Evolutionary conservation across 192 early-diverging fungal genomes (phyloP).

Genomic region (Coemansia sp.): DNA sequence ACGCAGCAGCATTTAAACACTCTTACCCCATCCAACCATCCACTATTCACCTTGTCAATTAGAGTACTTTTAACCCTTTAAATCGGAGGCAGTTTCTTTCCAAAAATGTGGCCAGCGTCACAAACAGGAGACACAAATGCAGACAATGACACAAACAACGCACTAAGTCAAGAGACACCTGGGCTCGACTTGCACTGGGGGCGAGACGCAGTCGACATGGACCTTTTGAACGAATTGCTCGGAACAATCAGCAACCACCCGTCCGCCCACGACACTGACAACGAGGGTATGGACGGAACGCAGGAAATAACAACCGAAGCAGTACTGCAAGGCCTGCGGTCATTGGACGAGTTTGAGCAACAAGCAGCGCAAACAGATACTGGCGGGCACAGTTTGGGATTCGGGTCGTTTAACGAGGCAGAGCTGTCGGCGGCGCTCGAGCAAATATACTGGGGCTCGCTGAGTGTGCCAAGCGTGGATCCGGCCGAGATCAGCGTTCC

Average conservation of each 20-base stretch:
- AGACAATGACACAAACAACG: not conserved
- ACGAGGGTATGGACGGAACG: not conserved
- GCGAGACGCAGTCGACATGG: constrained; percentile 1
- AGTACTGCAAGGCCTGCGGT: constrained; percentile 29
- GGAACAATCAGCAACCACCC: not conserved
- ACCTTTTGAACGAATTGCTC: not conserved
- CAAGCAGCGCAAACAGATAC: constrained; percentile 25
- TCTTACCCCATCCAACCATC: no score
- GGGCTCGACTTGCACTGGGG: not conserved
- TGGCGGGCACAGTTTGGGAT: not conserved
- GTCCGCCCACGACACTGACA: not conserved
- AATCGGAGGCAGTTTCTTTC: not conserved
- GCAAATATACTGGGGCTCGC: constrained; percentile 45
- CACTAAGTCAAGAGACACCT: no score
- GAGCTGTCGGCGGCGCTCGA: constrained; percentile 49
- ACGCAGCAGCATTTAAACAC: no score
- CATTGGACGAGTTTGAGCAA: constrained; percentile 46
- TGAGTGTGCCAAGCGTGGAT: constrained; percentile 18
- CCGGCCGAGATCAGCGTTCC: constrained; percentile 8
- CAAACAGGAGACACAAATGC: not conserved
- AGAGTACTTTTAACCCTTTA: not conserved
- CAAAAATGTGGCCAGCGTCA: not conserved
- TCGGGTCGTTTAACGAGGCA: constrained; percentile 31
- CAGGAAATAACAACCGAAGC: constrained; percentile 30
- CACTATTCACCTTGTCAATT: not conserved